Percentiles rank a stretch among this genome's conserved stretches.
Evolutionary conservation across 441 rosid species (phyloP).

Genomic region (Capsella rubella): DNA sequence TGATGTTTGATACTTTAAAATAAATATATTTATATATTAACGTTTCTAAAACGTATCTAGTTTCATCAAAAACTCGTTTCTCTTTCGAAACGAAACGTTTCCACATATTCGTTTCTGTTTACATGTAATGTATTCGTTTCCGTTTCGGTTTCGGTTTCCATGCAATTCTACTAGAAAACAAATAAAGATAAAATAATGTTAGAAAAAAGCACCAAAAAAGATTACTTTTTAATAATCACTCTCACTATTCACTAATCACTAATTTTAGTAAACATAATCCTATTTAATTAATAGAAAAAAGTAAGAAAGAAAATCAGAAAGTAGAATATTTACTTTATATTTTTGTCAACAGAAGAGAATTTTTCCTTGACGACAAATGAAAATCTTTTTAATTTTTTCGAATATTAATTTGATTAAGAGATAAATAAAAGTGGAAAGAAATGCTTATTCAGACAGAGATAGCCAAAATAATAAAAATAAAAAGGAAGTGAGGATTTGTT

Average conservation of each 20-base stretch:
- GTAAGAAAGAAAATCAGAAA: neutral
- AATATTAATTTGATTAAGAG: neutral
- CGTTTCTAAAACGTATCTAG: no score
- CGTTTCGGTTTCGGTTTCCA: no score
- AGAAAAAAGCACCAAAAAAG: neutral
- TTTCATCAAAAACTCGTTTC: no score
- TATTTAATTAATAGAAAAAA: neutral
- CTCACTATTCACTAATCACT: neutral
- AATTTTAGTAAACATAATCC: neutral
- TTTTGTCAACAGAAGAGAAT: neutral
- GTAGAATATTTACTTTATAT: constrained; percentile 32
- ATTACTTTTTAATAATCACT: neutral
- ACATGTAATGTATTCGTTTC: no score
- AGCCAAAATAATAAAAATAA: neutral
- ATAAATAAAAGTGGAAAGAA: neutral
- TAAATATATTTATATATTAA: no score
- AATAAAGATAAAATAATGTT: no score
- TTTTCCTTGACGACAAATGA: constrained; percentile 4
- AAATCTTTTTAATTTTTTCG: neutral
- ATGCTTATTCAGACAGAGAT: neutral
- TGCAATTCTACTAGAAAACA: no score
- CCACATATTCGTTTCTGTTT: no score
- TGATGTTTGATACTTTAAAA: no score
- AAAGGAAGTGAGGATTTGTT: constrained; percentile 22
- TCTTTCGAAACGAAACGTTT: no score